These are phyloP conservation scores for Mrakia blollopis DNA, from an alignment of 768 basidiomycete genomes.

Conservation along the genomic window DNA sequence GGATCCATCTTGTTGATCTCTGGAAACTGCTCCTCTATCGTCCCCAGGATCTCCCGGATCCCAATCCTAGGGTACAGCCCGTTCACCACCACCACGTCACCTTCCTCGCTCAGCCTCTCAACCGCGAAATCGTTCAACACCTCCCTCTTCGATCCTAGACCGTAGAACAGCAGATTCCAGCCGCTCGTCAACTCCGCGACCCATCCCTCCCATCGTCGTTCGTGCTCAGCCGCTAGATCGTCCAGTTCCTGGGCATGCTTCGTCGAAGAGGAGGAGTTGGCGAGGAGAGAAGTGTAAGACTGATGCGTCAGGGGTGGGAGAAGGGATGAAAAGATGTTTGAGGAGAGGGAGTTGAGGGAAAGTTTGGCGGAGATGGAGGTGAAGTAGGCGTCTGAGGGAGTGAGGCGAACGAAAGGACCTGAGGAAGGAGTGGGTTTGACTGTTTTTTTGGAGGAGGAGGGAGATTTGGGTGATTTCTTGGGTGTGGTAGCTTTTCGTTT, in stretches of 20 bases:
- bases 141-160: conserved; percentile 78
- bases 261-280: conserved; percentile 41
- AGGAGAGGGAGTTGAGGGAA: conserved; percentile 58
- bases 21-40: conserved; percentile 39
- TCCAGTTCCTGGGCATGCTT: conserved; percentile 34
- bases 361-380: conserved; percentile 45
- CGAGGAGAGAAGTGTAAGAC: conserved; percentile 46
- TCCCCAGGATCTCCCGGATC: conserved; percentile 58
- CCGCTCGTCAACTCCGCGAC: conserved; percentile 64
- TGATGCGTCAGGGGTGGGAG: conserved; percentile 66
- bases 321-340: conserved; percentile 70
- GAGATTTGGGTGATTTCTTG: neutral
- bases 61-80: conserved; percentile 66
- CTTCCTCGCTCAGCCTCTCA: conserved; percentile 54
- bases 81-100: conserved; percentile 72
- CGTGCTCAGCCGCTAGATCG: conserved; percentile 42
- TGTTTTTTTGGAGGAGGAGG: neutral
- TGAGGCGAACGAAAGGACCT: conserved; percentile 51
- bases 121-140: conserved; percentile 70
- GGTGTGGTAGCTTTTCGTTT: conserved; percentile 14
- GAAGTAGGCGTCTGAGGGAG: conserved; percentile 84
- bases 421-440: neutral
- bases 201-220: conserved; percentile 50
- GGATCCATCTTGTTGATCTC: neutral
- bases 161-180: conserved; percentile 84